These are phyloP conservation scores for Leishmania tropica DNA, from an alignment of 208 protist species.

Conservation along the genomic window DNA sequence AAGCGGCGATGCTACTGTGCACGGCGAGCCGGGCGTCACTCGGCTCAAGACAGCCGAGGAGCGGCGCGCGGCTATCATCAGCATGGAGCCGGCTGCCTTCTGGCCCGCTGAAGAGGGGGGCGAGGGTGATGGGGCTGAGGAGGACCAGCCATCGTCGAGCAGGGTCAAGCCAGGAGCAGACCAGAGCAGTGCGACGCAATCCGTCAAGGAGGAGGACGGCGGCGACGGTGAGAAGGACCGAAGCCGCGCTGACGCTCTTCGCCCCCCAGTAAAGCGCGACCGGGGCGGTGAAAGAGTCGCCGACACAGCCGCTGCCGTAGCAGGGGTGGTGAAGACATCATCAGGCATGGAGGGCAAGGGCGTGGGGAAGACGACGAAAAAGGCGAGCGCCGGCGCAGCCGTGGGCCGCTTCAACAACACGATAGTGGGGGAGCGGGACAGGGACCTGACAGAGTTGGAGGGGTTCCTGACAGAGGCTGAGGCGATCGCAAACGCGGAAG, in stretches of 20 bases:
- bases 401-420: slow-evolving; percentile 29
- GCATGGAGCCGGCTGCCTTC: slow-evolving; percentile 24
- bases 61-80: slow-evolving; percentile 24
- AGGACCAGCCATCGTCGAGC: slow-evolving; percentile 8
- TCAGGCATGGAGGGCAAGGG: not conserved
- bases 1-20: not conserved
- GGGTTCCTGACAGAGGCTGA: slow-evolving; percentile 20
- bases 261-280: not conserved
- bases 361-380: slow-evolving; percentile 13
- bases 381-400: not conserved
- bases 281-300: slow-evolving; percentile 1
- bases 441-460: slow-evolving; percentile 64
- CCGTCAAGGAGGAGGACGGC: not conserved
- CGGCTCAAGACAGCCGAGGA: slow-evolving; percentile 14
- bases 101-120: slow-evolving; percentile 21
- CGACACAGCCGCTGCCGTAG: not conserved
- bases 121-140: slow-evolving; percentile 1
- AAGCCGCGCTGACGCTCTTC: not conserved
- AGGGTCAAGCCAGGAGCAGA: slow-evolving; percentile 3
- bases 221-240: not conserved
- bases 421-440: slow-evolving; percentile 38
- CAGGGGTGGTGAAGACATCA: not conserved
- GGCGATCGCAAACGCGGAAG: not conserved
- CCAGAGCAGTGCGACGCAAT: slow-evolving; percentile 7
- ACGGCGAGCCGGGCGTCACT: not conserved